Percentiles rank a stretch among this genome's conserved stretches.
These are phyloP conservation scores for Paecilomyces fulvus DNA, from an alignment of 2,329 filamentous ascomycete species.

Conservation along the genomic window DNA sequence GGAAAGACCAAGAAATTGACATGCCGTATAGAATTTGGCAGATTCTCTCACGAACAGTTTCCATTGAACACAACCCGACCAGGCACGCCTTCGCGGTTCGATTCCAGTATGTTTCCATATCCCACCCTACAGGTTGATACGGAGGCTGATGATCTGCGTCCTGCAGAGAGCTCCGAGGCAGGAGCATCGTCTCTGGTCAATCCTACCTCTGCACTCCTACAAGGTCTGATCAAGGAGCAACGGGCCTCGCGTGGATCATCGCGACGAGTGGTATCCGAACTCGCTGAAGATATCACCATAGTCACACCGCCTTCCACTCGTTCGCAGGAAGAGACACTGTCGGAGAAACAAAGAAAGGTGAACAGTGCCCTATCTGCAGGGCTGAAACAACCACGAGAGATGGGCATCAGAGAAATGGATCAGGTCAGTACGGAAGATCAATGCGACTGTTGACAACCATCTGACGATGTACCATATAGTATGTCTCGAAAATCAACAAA, in stretches of 20 bases:
- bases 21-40: background rate
- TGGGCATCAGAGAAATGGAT: constrained; percentile 36
- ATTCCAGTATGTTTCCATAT: constrained; percentile 4
- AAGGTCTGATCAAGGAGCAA: constrained; percentile 34
- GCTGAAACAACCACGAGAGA: constrained; percentile 28
- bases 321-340: constrained; percentile 24
- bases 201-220: constrained; percentile 30
- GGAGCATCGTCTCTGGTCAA: constrained; percentile 26
- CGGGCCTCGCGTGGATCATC: constrained; percentile 27
- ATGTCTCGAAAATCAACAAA: constrained; percentile 36
- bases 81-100: constrained; percentile 2
- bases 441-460: background rate
- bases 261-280: constrained; percentile 9
- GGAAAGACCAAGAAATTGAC: background rate
- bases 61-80: constrained; percentile 1
- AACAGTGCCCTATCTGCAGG: constrained; percentile 21
- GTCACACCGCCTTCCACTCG: constrained; percentile 16
- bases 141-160: background rate
- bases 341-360: constrained; percentile 27
- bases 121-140: background rate
- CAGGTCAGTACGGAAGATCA: constrained; percentile 21
- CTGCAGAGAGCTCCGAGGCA: constrained; percentile 22
- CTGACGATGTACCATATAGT: constrained; percentile 18
- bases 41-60: background rate
- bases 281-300: constrained; percentile 15